Evolutionary conservation across 1,139 yeast species (phyloP).

Genomic region (Geotrichum australiense): DNA sequence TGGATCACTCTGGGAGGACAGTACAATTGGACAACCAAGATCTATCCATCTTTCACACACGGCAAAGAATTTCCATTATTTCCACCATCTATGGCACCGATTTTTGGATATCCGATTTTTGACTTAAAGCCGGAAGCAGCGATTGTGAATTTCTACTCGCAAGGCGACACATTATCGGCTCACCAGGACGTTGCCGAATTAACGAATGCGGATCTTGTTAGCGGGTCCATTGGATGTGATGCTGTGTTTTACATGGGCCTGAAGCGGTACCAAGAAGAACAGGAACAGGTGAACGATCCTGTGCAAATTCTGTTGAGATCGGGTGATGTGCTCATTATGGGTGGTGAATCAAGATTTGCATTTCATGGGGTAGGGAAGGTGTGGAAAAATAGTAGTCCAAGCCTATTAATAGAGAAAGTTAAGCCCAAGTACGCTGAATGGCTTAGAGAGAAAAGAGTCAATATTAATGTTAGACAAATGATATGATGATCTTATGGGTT

Average conservation of each 20-base stretch:
- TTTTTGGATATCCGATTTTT: slow-evolving; percentile 25
- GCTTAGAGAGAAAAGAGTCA: slow-evolving; percentile 35
- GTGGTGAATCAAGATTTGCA: slow-evolving; percentile 37
- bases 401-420: slow-evolving; percentile 20
- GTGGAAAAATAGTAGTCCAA: slow-evolving; percentile 33
- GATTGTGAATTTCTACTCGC: slow-evolving; percentile 39
- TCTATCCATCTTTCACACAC: slow-evolving; percentile 35
- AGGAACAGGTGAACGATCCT: slow-evolving; percentile 23
- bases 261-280: slow-evolving; percentile 7
- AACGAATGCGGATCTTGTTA: slow-evolving; percentile 33
- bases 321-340: slow-evolving; percentile 40
- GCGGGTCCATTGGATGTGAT: slow-evolving; percentile 37
- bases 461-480: slow-evolving; percentile 40
- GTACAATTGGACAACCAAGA: slow-evolving; percentile 41
- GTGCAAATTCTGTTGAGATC: slow-evolving; percentile 33
- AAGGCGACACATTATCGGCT: slow-evolving; percentile 40
- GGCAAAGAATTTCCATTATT: slow-evolving; percentile 35
- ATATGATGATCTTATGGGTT: too few species aligned
- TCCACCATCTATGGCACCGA: slow-evolving; percentile 29
- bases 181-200: slow-evolving; percentile 42
- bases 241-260: slow-evolving; percentile 35
- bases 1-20: slow-evolving; percentile 45
- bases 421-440: slow-evolving; percentile 28
- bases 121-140: slow-evolving; percentile 38
- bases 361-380: slow-evolving; percentile 41